A percentile compares a stretch with the other conserved stretches of the same genome.
These are phyloP conservation scores for Lipomyces spencermartinsiae DNA, from an alignment of 805 yeast genomes.

Conservation along the genomic window DNA sequence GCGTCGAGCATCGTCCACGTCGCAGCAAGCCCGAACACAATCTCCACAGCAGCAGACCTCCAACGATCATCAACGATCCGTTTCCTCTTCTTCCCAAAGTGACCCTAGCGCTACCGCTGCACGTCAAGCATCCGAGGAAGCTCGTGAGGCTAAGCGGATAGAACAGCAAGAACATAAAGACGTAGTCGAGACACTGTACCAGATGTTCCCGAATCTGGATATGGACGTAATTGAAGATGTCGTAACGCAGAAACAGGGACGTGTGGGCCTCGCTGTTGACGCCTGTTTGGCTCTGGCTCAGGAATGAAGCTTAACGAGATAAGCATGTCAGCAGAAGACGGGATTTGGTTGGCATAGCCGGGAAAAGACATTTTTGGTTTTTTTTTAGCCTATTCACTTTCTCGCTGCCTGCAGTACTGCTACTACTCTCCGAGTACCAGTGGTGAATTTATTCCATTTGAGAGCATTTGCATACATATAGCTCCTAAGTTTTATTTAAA, in stretches of 20 bases:
- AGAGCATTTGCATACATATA: too few relatives aligned
- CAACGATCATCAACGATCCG: background rate
- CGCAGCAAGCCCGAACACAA: constrained; percentile 11
- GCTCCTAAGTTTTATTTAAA: too few relatives aligned
- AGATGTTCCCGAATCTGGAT: constrained; percentile 81
- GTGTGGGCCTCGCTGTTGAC: constrained; percentile 77
- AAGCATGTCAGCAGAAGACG: background rate
- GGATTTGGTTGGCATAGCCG: background rate
- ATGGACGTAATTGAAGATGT: constrained; percentile 72
- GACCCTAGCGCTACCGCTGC: constrained; percentile 14
- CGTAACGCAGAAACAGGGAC: constrained; percentile 65
- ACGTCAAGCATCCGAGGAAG: constrained; percentile 14
- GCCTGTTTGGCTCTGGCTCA: constrained; percentile 50
- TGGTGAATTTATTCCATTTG: too few relatives aligned
- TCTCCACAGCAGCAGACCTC: background rate
- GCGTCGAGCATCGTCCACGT: constrained; percentile 3
- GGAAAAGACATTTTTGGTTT: background rate
- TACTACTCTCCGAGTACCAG: too few relatives aligned
- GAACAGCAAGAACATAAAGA: constrained; percentile 54
- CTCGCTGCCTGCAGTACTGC: too few relatives aligned
- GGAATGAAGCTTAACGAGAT: background rate
- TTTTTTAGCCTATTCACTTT: background rate
- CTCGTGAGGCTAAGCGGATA: constrained; percentile 47
- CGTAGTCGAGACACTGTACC: constrained; percentile 58
- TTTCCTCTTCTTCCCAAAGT: background rate